Percentiles rank a stretch among this genome's conserved stretches.
phyloP scores from a whole-genome alignment of 768 basidiomycete genomes.

The Tricholoma saponaceum region DNA sequence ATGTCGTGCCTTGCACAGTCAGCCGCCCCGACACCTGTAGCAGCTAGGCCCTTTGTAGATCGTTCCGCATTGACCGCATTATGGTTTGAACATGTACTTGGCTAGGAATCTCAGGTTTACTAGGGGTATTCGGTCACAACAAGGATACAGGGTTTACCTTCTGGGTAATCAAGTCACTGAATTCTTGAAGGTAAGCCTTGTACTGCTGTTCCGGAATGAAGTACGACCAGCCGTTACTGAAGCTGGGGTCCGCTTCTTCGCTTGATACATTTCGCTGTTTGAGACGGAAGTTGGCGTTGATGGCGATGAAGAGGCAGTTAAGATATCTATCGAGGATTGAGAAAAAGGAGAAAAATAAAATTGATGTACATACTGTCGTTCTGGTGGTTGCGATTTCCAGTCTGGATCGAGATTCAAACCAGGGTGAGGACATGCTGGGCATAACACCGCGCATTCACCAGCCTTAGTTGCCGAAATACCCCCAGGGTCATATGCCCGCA shows the following conservation, averaged over 20 bases:
- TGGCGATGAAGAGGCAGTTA: constrained; percentile 9
- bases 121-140: too few relatives aligned
- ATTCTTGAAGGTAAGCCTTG: too few relatives aligned
- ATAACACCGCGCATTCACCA: constrained; percentile 25
- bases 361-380: constrained; percentile 12
- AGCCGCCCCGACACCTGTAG: background rate
- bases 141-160: too few relatives aligned
- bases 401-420: constrained; percentile 22
- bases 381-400: constrained; percentile 15
- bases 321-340: constrained; percentile 4
- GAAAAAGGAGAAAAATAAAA: background rate
- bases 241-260: too few relatives aligned
- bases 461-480: constrained; percentile 13
- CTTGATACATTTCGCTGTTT: too few relatives aligned
- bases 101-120: background rate
- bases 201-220: too few relatives aligned
- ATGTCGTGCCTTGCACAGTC: background rate
- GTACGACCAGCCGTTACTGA: too few relatives aligned
- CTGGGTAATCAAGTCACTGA: too few relatives aligned
- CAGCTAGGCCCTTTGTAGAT: background rate
- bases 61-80: background rate
- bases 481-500: constrained; percentile 20
- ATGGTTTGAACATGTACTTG: background rate
- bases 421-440: constrained; percentile 31
- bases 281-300: constrained; percentile 17